Evolutionary conservation across 768 basidiomycete species (phyloP), one percentile per base, ranked within the genome.

Genomic region (Boletus tomentosulus): DNA sequence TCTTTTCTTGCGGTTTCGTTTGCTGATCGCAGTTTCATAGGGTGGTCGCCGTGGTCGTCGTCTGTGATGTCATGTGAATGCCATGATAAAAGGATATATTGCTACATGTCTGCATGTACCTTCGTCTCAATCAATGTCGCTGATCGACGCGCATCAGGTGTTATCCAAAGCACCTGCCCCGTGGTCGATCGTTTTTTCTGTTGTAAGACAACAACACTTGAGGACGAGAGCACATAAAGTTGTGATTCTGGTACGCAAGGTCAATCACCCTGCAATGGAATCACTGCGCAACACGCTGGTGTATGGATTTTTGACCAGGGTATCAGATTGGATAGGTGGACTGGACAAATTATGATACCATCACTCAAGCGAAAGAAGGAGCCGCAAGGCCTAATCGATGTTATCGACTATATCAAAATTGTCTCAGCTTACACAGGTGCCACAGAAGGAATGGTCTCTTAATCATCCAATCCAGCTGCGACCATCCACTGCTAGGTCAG

Each of bases 1-100:
- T 41, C 11, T 42, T 24, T 11, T 42, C 16, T 24, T 15, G 27
- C 35, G 37, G 7, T n/a, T 37, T 3, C n/a, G 57, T 48, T 38
- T 28, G 24, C 51, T 55, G 13, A 57, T 51, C 39, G 35, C 11
- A 15, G 6, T 30, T 28, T 13, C 53, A 12, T 59, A 93, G 94
- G 95, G 94, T 86, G 94, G 94, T 93, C 91, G 94, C 64, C 92
- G 94, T 77, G 94, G 94, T 91, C 89, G 94, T 67, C 92, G 94
- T 87, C 83, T 96, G 66, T 90, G 73, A 75, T 71, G 48, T 46
- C 48, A 59, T 46, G 41, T 53, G 41, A 46, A 55, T 50, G 48
- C 25, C 46, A 56, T 56, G 49, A 48, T 60, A 61, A 61, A 65
- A 70, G 60, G 16, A 33, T 27, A 13, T 22, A 27, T 30, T 30